A percentile compares a stretch with the other conserved stretches of the same genome.
These are phyloP conservation scores for Pleurozium schreberi DNA, from an alignment of 225 moss, liverwort and hornwort genomes.

Conservation along the genomic window DNA sequence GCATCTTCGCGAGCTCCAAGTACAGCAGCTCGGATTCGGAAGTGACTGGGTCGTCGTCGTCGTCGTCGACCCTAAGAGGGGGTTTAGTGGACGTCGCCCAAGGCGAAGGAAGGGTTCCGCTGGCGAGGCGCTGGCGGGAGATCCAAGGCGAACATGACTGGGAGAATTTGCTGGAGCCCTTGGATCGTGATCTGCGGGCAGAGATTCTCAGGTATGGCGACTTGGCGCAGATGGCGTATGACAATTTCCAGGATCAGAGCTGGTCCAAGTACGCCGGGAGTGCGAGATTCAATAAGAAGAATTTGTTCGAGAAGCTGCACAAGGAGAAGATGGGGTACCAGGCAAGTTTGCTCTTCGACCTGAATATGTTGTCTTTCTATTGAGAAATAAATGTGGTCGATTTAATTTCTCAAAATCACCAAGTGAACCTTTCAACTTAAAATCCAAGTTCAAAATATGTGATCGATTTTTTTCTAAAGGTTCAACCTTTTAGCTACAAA, in stretches of 20 bases:
- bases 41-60: background rate
- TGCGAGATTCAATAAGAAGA: conserved; percentile 22
- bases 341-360: background rate
- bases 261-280: conserved; percentile 54
- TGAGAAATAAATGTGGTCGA: background rate
- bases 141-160: conserved; percentile 48
- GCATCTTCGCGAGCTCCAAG: conserved; percentile 31
- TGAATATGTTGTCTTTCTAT: too few species aligned
- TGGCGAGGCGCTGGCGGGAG: conserved; percentile 36
- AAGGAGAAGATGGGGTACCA: conserved; percentile 29
- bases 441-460: background rate
- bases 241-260: conserved; percentile 32
- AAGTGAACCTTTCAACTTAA: background rate
- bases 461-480: background rate
- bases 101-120: background rate
- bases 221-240: conserved; percentile 53
- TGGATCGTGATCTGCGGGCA: conserved; percentile 15
- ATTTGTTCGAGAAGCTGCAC: conserved; percentile 9
- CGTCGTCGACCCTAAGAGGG: background rate
- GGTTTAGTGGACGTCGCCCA: background rate
- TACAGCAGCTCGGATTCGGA: conserved; percentile 36
- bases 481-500: background rate
- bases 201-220: conserved; percentile 58
- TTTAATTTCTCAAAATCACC: background rate
- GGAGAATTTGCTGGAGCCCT: conserved; percentile 43